Evolutionary conservation across 2,329 filamentous ascomycete species (phyloP).

Genomic region (Paraphoma sp.): DNA sequence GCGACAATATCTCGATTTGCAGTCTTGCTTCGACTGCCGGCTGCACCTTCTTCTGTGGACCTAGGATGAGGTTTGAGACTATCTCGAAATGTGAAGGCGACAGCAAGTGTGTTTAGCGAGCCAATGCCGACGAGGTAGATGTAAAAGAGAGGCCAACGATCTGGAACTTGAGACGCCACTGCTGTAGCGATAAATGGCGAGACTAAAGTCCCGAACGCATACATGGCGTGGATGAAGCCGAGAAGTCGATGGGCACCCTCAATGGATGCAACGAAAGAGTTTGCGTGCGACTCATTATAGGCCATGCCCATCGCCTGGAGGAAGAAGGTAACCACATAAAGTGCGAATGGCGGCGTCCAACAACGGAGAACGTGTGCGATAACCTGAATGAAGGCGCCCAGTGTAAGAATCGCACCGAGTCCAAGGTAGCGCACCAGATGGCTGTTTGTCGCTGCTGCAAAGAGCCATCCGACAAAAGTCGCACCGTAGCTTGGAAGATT

Average conservation of each 20-base stretch:
- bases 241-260: constrained; percentile 65
- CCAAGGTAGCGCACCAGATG: constrained; percentile 60
- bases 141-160: constrained; percentile 65
- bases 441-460: constrained; percentile 64
- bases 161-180: constrained; percentile 50
- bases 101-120: constrained; percentile 57
- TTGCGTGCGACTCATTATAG: constrained; percentile 69
- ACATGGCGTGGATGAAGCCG: constrained; percentile 70
- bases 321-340: constrained; percentile 66
- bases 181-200: constrained; percentile 57
- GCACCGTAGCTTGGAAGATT: constrained; percentile 52
- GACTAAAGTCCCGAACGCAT: constrained; percentile 62
- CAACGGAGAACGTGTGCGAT: constrained; percentile 61
- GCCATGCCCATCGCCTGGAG: constrained; percentile 66
- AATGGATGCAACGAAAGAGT: constrained; percentile 64
- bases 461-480: constrained; percentile 66
- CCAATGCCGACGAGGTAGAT: constrained; percentile 61
- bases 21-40: constrained; percentile 32
- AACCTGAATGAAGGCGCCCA: constrained; percentile 64
- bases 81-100: constrained; percentile 60
- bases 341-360: constrained; percentile 63
- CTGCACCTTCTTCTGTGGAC: not conserved
- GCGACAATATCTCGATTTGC: constrained; percentile 55
- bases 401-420: constrained; percentile 62
- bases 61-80: constrained; percentile 41